phyloP scores from a whole-genome alignment of 83 land plant species.

The Picea mariana region DNA sequence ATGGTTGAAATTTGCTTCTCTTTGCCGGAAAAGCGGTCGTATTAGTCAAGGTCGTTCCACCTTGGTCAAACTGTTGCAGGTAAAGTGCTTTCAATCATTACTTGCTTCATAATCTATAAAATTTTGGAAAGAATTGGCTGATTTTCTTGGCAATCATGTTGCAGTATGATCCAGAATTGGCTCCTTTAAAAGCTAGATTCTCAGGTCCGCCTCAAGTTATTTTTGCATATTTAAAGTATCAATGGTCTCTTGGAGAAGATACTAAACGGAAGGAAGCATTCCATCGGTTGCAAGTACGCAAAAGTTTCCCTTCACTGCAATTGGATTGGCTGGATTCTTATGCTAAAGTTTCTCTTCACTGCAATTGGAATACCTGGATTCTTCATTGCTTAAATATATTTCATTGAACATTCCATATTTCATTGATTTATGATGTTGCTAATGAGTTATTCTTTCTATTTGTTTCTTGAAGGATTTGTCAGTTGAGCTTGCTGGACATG shows the following conservation, averaged over 20 bases:
- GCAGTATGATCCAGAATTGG: conserved; percentile 86
- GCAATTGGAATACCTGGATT: neutral
- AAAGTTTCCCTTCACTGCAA: neutral
- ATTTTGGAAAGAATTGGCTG: neutral
- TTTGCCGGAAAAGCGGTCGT: conserved; percentile 90
- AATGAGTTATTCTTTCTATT: neutral
- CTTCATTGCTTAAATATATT: too few species aligned
- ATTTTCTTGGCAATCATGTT: neutral
- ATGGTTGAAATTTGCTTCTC: conserved; percentile 97
- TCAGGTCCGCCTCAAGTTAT: conserved; percentile 84
- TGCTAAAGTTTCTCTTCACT: neutral
- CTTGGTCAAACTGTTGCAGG: conserved; percentile 88
- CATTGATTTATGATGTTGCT: neutral
- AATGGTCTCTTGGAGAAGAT: conserved; percentile 94
- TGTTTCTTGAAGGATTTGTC: conserved; percentile 53
- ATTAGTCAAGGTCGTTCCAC: conserved; percentile 88
- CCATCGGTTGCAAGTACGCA: conserved; percentile 65
- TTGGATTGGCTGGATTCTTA: neutral
- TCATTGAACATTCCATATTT: too few species aligned
- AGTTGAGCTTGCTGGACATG: conserved; percentile 39
- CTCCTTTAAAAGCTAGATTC: conserved; percentile 38
- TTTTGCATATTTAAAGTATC: conserved; percentile 87
- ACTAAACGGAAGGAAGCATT: conserved; percentile 74
- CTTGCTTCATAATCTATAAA: conserved; percentile 1
- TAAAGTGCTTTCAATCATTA: conserved; percentile 17